A percentile compares a stretch with the other conserved stretches of the same genome.
These are phyloP conservation scores for Talaromyces marneffei DNA, from an alignment of 2,329 filamentous ascomycete species.

Conservation along the genomic window DNA sequence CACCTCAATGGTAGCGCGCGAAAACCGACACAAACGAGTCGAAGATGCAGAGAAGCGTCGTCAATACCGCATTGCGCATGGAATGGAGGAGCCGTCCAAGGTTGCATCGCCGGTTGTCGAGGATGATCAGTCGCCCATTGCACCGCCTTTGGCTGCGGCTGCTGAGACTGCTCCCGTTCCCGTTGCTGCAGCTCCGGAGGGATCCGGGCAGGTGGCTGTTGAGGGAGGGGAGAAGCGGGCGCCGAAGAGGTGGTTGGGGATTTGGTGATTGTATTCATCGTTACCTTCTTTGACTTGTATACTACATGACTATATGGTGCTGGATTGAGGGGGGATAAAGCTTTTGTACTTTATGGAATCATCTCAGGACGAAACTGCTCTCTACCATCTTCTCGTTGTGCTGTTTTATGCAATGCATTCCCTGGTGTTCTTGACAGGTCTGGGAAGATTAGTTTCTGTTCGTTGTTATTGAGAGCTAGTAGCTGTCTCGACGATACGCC, in stretches of 20 bases:
- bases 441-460: too few relatives aligned
- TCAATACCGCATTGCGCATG: slow-evolving; percentile 80
- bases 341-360: neutral
- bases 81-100: slow-evolving; percentile 54
- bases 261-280: slow-evolving; percentile 52
- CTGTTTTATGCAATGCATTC: too few relatives aligned
- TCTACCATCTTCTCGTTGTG: too few relatives aligned
- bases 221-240: slow-evolving; percentile 43
- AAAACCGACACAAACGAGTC: slow-evolving; percentile 65
- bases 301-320: neutral
- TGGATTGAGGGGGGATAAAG: neutral
- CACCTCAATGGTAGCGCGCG: slow-evolving; percentile 60
- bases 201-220: slow-evolving; percentile 29
- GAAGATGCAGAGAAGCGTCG: slow-evolving; percentile 85
- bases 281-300: neutral
- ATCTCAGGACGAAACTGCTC: neutral
- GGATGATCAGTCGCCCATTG: slow-evolving; percentile 37
- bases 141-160: slow-evolving; percentile 23
- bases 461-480: too few relatives aligned
- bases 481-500: too few relatives aligned
- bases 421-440: too few relatives aligned
- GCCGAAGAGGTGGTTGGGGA: slow-evolving; percentile 76
- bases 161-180: neutral
- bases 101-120: slow-evolving; percentile 23
- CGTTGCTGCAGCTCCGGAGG: neutral